Percentiles rank a stretch among this genome's conserved stretches.
Evolutionary conservation across 495 filamentous ascomycete species (phyloP).

Genomic region (Parathielavia appendiculata): DNA sequence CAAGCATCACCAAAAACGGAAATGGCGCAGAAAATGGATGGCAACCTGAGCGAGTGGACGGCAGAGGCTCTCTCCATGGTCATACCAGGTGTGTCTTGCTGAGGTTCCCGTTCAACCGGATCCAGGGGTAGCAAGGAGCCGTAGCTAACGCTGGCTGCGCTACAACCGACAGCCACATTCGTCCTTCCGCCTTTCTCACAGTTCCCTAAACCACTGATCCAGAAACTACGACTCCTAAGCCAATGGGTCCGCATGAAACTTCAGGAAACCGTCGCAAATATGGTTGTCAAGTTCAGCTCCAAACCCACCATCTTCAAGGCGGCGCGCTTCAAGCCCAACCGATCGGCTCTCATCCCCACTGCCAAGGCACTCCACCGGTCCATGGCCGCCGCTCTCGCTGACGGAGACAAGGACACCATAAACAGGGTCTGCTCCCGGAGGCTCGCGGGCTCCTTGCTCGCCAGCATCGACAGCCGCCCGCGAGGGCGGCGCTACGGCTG

Average conservation of each 20-base stretch:
- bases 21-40: neutral
- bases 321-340: slow-evolving; percentile 37
- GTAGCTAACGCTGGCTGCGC: neutral
- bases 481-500: slow-evolving; percentile 50
- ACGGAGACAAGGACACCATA: slow-evolving; percentile 55
- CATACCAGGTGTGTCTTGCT: slow-evolving; percentile 16
- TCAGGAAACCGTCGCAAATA: slow-evolving; percentile 1
- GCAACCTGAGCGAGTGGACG: neutral
- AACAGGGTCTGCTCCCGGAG: slow-evolving; percentile 55
- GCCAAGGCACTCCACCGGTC: slow-evolving; percentile 57
- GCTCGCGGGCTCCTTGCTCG: slow-evolving; percentile 51
- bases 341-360: slow-evolving; percentile 39
- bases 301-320: slow-evolving; percentile 27
- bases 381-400: slow-evolving; percentile 70
- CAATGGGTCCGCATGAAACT: slow-evolving; percentile 20
- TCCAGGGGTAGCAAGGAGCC: neutral
- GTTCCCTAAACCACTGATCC: slow-evolving; percentile 14
- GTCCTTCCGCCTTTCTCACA: slow-evolving; percentile 23
- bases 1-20: neutral
- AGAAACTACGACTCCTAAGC: slow-evolving; percentile 15
- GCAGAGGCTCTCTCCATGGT: slow-evolving; percentile 11
- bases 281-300: slow-evolving; percentile 25
- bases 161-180: slow-evolving; percentile 24
- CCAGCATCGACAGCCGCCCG: slow-evolving; percentile 53
- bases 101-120: neutral